Base-by-base conservation (phyloP, 345 rosid genomes). In the Abelmoschus esculentus region DNA sequence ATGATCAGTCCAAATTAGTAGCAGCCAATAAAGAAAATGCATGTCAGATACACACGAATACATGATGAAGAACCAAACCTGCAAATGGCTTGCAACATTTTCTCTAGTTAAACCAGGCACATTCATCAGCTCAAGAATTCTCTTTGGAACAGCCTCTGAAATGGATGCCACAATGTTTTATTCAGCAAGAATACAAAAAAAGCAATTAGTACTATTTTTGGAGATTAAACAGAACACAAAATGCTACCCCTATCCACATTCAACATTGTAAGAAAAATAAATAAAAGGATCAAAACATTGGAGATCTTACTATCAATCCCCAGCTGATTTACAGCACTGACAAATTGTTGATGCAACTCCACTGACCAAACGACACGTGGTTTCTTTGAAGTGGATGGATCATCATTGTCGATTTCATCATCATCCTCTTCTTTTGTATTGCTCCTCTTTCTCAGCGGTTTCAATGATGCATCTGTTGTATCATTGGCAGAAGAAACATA, bases 291-390 rank as follows among this genome's bases (percentile, higher is more conserved):
- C 40, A 74, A 44, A 74, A 67, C 44, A 67, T 50, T 56, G n/a
- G 78, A 57, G 74, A 76, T 70, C 90, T 13, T 91, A 91, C 97
- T 89, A 38, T 91, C 97, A 72, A 91, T 81, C 47, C 97, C 97
- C 66, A 89, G 92, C 66, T 85, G 90, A 77, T 87, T 86, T 7
- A 89, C 90, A 6, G 97, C 97, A 73, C 79, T 77, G 57, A 87
- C 93, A 78, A 91, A 91, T 63, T 91, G 97, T 73, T 89, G 91
- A 80, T 91, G 97, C 52, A 91, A 90, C 66, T 91, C 96, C 69
- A 91, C 93, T 0, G 97, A 91, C 97, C 97, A 91, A 42, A 91
- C 93, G 7, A 91, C 93, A 15, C 97, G 88, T 6, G 96, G 91
- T 74, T 85, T 91, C 85, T 91, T 91, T 28, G 87, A 72, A 14